Base-by-base conservation (phyloP, 805 yeast genomes). In the Nakazawaea peltata region DNA sequence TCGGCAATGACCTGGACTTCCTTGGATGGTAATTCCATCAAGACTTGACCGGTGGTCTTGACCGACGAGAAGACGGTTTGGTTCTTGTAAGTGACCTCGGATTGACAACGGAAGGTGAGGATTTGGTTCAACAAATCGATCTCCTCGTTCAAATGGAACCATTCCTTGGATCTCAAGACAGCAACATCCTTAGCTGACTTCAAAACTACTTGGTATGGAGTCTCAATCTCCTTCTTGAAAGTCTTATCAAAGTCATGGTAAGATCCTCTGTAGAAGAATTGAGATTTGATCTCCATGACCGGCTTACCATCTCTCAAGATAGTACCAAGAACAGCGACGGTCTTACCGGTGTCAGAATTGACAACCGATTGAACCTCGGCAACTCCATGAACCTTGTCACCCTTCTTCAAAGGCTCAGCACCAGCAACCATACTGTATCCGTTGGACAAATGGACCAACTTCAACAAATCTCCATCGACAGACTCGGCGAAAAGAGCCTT, bases 401-500 rank as follows among this genome's bases (percentile, higher is more conserved):
- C 97, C 59, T 76, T 81, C 63, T 80, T 74, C 60, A 92, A 72
- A 45, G 96, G 95, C 38, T 75, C 73, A 40, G 95, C 94, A 48
- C 94, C 95, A 34, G 96, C 87, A 42, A 77, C 60, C 94, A 90
- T 85, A 59, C 76, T 76, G 72, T 90, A 94, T 42, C 95, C 88
- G 61, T 92, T 92, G 34, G 95, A 84, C 62, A 92, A 69, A 60
- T 92, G 99, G 38, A 92, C 98, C 53, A 92, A 73, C 58, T 81
- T 82, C 65, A 92, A 71, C 54, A 92, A 71, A 59, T 92, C 98
- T 63, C 98, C 98, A 58, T 94, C 97, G 51, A 92, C 94, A 44
- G 80, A 77, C 56, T 76, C 75, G 37, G 98, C 98, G 92, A 92
- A 92, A 49, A 92, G 84, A n/a, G 97, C 88, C 68, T 83, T 86